Conservation (phyloP, 2,329 filamentous ascomycete species). For the Cladorrhinum sp. region DNA sequence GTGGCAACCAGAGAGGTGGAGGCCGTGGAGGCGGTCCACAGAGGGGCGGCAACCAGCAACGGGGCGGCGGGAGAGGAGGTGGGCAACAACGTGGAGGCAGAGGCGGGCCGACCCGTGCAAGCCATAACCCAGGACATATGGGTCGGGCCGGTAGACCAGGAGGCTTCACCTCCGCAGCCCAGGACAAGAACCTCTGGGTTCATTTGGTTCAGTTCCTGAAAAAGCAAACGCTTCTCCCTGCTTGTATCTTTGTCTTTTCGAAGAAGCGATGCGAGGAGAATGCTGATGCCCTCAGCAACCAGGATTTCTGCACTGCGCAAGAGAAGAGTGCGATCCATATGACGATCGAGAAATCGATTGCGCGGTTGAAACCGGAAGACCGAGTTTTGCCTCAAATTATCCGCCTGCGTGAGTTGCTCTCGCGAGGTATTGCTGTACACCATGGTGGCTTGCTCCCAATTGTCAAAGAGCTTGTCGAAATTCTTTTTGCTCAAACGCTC, state of each 20-base stretch:
- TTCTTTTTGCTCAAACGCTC: slow-evolving; percentile 88
- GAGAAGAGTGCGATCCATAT: slow-evolving; percentile 98
- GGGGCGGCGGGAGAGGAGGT: slow-evolving; percentile 47
- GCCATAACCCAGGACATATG: slow-evolving; percentile 76
- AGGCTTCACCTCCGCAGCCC: slow-evolving; percentile 82
- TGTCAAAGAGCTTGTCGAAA: slow-evolving; percentile 96
- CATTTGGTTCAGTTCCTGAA: slow-evolving; percentile 88
- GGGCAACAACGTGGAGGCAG: slow-evolving; percentile 56
- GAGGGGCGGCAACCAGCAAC: slow-evolving; percentile 44
- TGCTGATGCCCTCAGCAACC: slow-evolving; percentile 88
- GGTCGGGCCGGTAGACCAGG: slow-evolving; percentile 81
- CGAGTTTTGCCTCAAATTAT: slow-evolving; percentile 87
- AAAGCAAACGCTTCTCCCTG: slow-evolving; percentile 82
- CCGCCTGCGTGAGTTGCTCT: slow-evolving; percentile 77
- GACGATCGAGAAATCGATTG: slow-evolving; percentile 93
- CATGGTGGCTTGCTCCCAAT: slow-evolving; percentile 93
- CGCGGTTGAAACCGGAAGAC: slow-evolving; percentile 86
- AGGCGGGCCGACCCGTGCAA: slow-evolving; percentile 56
- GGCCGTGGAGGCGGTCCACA: slow-evolving; percentile 45
- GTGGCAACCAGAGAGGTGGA: slow-evolving; percentile 49
- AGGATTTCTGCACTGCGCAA: slow-evolving; percentile 87
- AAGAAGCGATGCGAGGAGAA: slow-evolving; percentile 98
- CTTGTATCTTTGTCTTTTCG: slow-evolving; percentile 97
- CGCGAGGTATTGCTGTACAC: slow-evolving; percentile 89
- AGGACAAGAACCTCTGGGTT: slow-evolving; percentile 96